Conservation (phyloP, 2,329 filamentous ascomycete genomes). For the Cephalotrichum gorgonifer region DNA sequence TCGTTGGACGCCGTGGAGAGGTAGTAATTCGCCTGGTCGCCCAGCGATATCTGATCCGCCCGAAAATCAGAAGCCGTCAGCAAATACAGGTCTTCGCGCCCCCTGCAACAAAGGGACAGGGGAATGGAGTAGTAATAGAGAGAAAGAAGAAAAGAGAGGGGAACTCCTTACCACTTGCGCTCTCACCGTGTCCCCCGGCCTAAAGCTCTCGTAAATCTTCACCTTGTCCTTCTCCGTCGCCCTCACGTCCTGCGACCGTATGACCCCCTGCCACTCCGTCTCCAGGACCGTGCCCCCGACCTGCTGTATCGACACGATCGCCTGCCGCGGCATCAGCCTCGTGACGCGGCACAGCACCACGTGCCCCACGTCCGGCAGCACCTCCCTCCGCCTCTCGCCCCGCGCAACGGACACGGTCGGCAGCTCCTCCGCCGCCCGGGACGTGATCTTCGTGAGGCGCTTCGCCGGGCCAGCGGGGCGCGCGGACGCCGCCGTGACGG, state of each 20-base stretch:
- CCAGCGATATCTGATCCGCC: slow-evolving; percentile 62
- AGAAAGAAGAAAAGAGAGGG: slow-evolving; percentile 2
- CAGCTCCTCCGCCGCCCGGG: slow-evolving; percentile 29
- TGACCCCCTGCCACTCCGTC: slow-evolving; percentile 76
- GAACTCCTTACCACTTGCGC: slow-evolving; percentile 60
- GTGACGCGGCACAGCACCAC: slow-evolving; percentile 77
- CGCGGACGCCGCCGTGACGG: slow-evolving; percentile 37
- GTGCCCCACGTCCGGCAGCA: slow-evolving; percentile 72
- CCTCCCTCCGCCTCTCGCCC: slow-evolving; percentile 47
- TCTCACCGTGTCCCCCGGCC: slow-evolving; percentile 83
- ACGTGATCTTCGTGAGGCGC: slow-evolving; percentile 47
- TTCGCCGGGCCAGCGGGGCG: slow-evolving; percentile 41
- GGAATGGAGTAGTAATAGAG: background rate
- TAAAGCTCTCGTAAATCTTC: slow-evolving; percentile 80
- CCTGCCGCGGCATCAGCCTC: slow-evolving; percentile 75
- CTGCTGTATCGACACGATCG: slow-evolving; percentile 75
- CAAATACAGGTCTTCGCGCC: background rate
- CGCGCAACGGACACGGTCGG: slow-evolving; percentile 47
- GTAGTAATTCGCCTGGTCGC: slow-evolving; percentile 93
- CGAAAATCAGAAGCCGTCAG: slow-evolving; percentile 6
- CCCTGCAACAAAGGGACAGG: background rate
- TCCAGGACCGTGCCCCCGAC: slow-evolving; percentile 63
- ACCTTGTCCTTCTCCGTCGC: slow-evolving; percentile 95
- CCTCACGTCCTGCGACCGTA: slow-evolving; percentile 81
- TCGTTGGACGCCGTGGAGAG: slow-evolving; percentile 87